Conservation (phyloP, 164 flowering plant genomes). For the Vitis amurensis region DNA sequence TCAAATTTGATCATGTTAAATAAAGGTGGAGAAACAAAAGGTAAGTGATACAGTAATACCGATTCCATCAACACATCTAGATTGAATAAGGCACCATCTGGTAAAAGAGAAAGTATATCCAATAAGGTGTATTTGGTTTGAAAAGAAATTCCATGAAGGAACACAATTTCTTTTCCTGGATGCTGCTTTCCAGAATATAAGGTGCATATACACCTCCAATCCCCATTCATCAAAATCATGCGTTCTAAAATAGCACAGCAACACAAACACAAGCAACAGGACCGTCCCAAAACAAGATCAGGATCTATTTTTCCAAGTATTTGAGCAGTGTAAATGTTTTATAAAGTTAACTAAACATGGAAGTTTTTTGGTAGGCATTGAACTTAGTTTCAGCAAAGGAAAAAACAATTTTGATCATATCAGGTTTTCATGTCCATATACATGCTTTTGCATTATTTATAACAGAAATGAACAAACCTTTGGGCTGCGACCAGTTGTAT, state of each 20-base stretch:
- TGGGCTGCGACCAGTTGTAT: constrained; percentile 86
- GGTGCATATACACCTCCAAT: neutral
- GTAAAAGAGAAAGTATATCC: neutral
- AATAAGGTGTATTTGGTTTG: neutral
- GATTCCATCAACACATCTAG: neutral
- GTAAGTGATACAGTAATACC: neutral
- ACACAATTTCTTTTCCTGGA: neutral
- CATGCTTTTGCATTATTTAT: too few relatives aligned
- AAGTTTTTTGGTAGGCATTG: neutral
- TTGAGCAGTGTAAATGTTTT: neutral
- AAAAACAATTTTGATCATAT: neutral
- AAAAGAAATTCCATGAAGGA: neutral
- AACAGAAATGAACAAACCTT: constrained; percentile 50
- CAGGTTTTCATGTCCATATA: neutral
- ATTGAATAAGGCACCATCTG: neutral
- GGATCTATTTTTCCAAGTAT: neutral
- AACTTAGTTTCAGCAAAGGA: neutral
- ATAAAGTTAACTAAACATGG: neutral
- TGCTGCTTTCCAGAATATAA: neutral
- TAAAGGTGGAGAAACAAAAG: neutral
- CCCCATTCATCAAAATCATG: too few relatives aligned
- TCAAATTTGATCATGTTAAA: neutral
- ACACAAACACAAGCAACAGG: neutral
- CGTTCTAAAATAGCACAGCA: neutral
- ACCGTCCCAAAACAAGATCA: neutral